Evolutionary conservation across 1,284 basidiomycete species (phyloP).

Genomic region (Salmacisia buchloeana): DNA sequence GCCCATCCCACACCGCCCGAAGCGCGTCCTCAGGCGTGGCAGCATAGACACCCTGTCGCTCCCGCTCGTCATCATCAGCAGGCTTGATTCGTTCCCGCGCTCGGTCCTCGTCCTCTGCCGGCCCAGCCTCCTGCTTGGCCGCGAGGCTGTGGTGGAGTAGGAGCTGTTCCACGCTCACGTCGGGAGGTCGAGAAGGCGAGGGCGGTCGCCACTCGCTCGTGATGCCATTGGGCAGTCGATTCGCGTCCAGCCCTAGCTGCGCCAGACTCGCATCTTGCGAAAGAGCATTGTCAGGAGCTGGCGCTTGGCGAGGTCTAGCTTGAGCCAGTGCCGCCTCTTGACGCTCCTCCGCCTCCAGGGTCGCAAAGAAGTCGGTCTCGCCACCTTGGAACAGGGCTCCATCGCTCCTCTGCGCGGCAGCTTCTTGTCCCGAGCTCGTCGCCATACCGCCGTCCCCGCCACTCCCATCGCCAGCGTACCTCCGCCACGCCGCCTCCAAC

Average conservation of each 20-base stretch:
- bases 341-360: not conserved
- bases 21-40: not conserved
- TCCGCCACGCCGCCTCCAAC: not conserved
- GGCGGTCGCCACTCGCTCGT: not conserved
- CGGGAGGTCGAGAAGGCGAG: not conserved
- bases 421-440: not conserved
- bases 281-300: not conserved
- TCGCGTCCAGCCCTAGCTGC: not conserved
- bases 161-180: not conserved
- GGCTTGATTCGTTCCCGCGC: not conserved
- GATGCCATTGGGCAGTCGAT: not conserved
- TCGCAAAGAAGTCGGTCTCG: constrained; percentile 1
- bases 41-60: constrained; percentile 1
- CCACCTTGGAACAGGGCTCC: too few species aligned
- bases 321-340: not conserved
- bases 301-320: not conserved
- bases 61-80: constrained; percentile 6
- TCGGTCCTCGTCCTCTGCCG: not conserved
- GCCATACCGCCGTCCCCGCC: not conserved
- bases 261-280: not conserved
- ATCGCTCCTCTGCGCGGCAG: too few species aligned
- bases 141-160: not conserved
- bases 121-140: not conserved
- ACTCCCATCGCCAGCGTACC: not conserved
- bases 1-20: constrained; percentile 1